Conservation (phyloP, 495 filamentous ascomycete genomes). For the Aspergillus funiculosus region DNA sequence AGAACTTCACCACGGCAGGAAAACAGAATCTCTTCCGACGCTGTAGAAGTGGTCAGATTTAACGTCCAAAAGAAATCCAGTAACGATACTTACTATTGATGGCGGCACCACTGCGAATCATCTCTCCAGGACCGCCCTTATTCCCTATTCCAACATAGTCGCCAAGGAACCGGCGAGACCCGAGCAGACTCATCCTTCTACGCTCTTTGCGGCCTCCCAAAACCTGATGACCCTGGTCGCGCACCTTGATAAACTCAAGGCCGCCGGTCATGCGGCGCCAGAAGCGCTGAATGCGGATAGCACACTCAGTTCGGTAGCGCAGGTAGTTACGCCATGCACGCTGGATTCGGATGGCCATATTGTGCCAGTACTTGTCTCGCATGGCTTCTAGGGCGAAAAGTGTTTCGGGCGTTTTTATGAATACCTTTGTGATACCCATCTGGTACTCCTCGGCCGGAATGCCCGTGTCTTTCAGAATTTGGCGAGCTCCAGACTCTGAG, state of each 20-base stretch:
- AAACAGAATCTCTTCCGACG: constrained; percentile 72
- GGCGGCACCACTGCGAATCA: constrained; percentile 67
- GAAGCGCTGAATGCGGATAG: constrained; percentile 87
- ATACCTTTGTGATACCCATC: constrained; percentile 93
- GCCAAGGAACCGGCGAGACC: constrained; percentile 86
- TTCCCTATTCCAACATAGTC: constrained; percentile 90
- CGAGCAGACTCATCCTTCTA: constrained; percentile 80
- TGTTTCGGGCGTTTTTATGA: constrained; percentile 98
- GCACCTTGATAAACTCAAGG: constrained; percentile 75
- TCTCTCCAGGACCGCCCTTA: constrained; percentile 71
- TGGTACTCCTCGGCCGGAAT: constrained; percentile 96
- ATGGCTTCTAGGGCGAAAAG: constrained; percentile 96
- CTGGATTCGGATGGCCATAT: constrained; percentile 98
- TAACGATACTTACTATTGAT: constrained; percentile 41
- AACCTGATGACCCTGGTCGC: constrained; percentile 84
- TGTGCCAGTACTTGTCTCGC: constrained; percentile 97
- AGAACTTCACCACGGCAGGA: constrained; percentile 85
- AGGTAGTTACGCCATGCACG: constrained; percentile 96
- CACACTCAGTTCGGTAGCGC: constrained; percentile 84
- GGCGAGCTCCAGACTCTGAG: constrained; percentile 76
- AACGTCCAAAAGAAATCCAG: background rate
- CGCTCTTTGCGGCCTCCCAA: constrained; percentile 84
- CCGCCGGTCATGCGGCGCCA: constrained; percentile 90
- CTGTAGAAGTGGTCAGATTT: constrained; percentile 21
- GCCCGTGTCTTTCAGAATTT: constrained; percentile 92